Evolutionary conservation across 176 grass and related monocot genomes (phyloP), one percentile per base, ranked within the genome.

Genomic region (Coix lacrymajobi): DNA sequence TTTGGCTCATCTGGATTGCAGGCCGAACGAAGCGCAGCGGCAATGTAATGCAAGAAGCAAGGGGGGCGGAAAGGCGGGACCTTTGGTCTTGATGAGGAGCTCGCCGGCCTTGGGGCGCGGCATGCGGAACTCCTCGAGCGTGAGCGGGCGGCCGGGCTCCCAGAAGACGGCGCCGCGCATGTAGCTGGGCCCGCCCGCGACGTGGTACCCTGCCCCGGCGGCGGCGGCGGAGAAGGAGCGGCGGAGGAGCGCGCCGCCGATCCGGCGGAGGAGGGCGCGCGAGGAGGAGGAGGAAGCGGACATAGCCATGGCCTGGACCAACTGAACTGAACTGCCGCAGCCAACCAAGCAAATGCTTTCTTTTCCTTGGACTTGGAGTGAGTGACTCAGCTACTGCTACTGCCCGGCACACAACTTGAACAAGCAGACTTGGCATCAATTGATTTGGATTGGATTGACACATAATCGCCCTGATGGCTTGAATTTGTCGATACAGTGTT

Each of bases 31-130:
- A 63, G 58, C 29, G 19, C 1, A 78, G 58, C 19, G 11, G 5
- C 5, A 75, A 30, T 32, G 77, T 6, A 9, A 25, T n/a, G 22
- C 8, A 1, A 7, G 24, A 11, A 4, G 1, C 3, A 8, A 24
- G 17, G 7, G 20, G 20, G 1, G 3, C 7, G 15, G 15, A 76
- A 71, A 48, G 51, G 60, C 3, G 24, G 33, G 11, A 96, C 93
- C 90, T 92, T 92, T 99, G 73, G 96, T 99, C 79, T 82, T 95
- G 85, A 99, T 87, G 62, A 99, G 93, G 81, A 93, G 5, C 93
- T 99, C 96, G 62, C 96, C 96, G 72, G 93, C 87, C 85, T 99
- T 99, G 76, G 96, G 96, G 5, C 91, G 82, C 38, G 96, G 96
- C 96, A 99, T 99, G 45, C 66, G 83, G 73, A 99, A 95, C 45